These are phyloP conservation scores for Vitis hybrid DNA, from an alignment of 177 flowering plant species.

Conservation along the genomic window DNA sequence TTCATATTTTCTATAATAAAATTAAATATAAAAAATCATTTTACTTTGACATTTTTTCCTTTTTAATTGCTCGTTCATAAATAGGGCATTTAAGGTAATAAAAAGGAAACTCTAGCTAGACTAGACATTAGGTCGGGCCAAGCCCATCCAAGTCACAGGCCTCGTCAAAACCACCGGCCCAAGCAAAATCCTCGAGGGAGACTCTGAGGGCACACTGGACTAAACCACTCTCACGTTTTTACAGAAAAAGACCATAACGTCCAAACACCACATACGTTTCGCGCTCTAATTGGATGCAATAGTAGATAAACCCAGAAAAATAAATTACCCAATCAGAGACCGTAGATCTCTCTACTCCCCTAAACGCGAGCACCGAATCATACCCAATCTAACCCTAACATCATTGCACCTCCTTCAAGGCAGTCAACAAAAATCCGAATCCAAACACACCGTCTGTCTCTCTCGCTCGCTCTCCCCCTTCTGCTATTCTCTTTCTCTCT, in stretches of 20 bases:
- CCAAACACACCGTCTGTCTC: neutral
- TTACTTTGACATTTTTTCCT: too few species aligned
- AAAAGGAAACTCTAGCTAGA: too few species aligned
- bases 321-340: neutral
- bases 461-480: conserved; percentile 1
- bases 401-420: neutral
- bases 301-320: neutral
- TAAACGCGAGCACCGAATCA: neutral
- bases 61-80: too few species aligned
- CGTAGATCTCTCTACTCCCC: neutral
- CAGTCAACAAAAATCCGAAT: neutral
- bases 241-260: neutral
- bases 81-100: too few species aligned
- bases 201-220: neutral
- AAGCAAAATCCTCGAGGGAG: too few species aligned
- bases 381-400: neutral
- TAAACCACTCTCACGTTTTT: neutral
- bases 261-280: neutral
- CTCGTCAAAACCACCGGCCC: too few species aligned
- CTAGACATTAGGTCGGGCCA: too few species aligned
- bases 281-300: neutral
- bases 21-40: neutral
- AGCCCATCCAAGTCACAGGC: too few species aligned
- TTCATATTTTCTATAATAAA: neutral
- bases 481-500: too few species aligned